phyloP scores from a whole-genome alignment of 2,329 filamentous ascomycete species.

The Pseudogymnoascus pannorum region DNA sequence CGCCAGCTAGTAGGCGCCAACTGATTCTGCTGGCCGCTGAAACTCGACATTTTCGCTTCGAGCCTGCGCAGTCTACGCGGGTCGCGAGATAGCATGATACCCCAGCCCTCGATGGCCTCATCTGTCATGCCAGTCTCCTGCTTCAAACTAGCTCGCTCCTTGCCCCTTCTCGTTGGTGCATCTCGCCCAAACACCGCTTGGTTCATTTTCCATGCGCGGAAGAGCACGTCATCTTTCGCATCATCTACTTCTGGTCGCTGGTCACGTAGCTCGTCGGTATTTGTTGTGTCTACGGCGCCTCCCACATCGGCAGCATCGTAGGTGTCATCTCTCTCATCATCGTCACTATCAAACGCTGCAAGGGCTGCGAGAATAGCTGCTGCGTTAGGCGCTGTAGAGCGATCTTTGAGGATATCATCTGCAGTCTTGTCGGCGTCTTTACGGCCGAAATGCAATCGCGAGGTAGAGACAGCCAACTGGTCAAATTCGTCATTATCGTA shows the following conservation, averaged over 20 bases:
- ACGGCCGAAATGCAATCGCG: slow-evolving; percentile 74
- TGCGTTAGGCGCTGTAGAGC: slow-evolving; percentile 61
- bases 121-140: slow-evolving; percentile 83
- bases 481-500: slow-evolving; percentile 79
- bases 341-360: slow-evolving; percentile 83
- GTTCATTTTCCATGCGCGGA: slow-evolving; percentile 60
- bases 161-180: slow-evolving; percentile 58
- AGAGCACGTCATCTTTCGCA: slow-evolving; percentile 63
- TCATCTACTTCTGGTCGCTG: slow-evolving; percentile 34
- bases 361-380: slow-evolving; percentile 83
- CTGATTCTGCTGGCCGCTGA: slow-evolving; percentile 58
- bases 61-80: slow-evolving; percentile 60
- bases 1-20: slow-evolving; percentile 61
- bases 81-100: slow-evolving; percentile 72
- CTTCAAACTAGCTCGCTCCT: slow-evolving; percentile 56
- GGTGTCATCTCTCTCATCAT: slow-evolving; percentile 94
- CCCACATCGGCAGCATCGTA: slow-evolving; percentile 92
- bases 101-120: slow-evolving; percentile 92
- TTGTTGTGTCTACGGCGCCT: slow-evolving; percentile 65
- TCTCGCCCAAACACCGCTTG: slow-evolving; percentile 65
- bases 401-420: slow-evolving; percentile 64
- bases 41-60: slow-evolving; percentile 61
- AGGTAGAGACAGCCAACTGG: slow-evolving; percentile 56
- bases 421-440: slow-evolving; percentile 54
- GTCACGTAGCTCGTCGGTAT: slow-evolving; percentile 34